Conservation (phyloP, 345 rosid species). For the Sisymbrium altissimum region DNA sequence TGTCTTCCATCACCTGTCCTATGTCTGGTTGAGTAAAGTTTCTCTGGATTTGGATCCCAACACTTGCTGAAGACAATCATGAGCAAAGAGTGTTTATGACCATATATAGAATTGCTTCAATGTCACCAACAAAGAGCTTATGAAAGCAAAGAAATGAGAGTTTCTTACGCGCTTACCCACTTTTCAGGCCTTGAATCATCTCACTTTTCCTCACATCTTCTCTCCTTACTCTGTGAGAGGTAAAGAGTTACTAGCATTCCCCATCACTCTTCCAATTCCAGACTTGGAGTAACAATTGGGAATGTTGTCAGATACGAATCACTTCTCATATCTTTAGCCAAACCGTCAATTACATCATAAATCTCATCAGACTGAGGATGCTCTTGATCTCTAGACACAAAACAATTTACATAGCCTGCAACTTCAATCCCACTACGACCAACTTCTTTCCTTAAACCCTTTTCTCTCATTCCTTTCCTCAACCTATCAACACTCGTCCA, state of each 20-base stretch:
- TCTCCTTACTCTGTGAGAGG: conserved; percentile 5
- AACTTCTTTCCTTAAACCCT: conserved; percentile 66
- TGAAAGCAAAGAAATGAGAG: conserved; percentile 5
- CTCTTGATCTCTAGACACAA: conserved; percentile 62
- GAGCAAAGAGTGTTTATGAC: conserved; percentile 15
- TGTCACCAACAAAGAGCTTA: conserved; percentile 12
- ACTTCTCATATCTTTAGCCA: conserved; percentile 51
- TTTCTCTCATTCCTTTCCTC: conserved; percentile 72
- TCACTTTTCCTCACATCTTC: background rate
- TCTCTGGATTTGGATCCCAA: conserved; percentile 11
- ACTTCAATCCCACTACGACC: conserved; percentile 74
- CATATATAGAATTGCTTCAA: background rate
- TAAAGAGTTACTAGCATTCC: background rate
- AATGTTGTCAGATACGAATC: conserved; percentile 11
- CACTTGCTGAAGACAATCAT: conserved; percentile 12
- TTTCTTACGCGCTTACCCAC: background rate
- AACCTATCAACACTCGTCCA: conserved; percentile 67
- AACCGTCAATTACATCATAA: conserved; percentile 49
- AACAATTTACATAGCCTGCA: conserved; percentile 52
- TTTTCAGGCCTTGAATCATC: background rate
- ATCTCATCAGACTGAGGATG: conserved; percentile 53
- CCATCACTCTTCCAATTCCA: conserved; percentile 24
- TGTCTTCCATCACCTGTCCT: conserved; percentile 2
- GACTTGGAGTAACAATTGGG: conserved; percentile 12
- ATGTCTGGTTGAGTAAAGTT: conserved; percentile 16